Conservation (phyloP, 352 stramenopile species). For the Phytophthora hibernalis region DNA sequence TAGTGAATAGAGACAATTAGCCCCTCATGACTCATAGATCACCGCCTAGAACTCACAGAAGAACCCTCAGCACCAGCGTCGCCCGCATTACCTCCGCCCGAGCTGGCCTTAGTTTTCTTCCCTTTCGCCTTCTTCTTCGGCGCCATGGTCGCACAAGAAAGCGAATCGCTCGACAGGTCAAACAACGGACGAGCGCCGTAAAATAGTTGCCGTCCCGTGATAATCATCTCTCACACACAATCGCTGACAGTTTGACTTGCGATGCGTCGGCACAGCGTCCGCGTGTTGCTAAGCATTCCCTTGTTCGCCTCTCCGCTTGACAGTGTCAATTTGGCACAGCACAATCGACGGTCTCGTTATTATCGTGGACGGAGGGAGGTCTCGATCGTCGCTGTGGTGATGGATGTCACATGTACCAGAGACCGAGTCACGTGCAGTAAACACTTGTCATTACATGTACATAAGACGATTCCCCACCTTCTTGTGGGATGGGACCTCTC, state of each 20-base stretch:
- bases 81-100: conserved; percentile 17
- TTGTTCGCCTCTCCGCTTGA: neutral
- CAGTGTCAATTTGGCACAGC: too few relatives aligned
- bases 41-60: conserved; percentile 16
- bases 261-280: neutral
- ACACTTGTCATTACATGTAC: conserved; percentile 2
- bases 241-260: neutral
- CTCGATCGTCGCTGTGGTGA: too few relatives aligned
- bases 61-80: conserved; percentile 19
- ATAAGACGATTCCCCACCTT: too few relatives aligned
- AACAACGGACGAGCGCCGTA: conserved; percentile 9
- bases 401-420: conserved; percentile 19
- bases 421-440: conserved; percentile 4
- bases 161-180: neutral
- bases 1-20: conserved; percentile 3
- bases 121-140: conserved; percentile 56
- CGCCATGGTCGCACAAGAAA: conserved; percentile 28
- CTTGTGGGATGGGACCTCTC: too few relatives aligned
- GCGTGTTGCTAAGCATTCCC: neutral
- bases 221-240: conserved; percentile 24
- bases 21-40: neutral
- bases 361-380: too few relatives aligned
- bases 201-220: conserved; percentile 18
- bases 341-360: too few relatives aligned
- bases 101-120: conserved; percentile 34